These are phyloP conservation scores for Violaceomyces palustris DNA, from an alignment of 1,284 basidiomycete species.

Conservation along the genomic window DNA sequence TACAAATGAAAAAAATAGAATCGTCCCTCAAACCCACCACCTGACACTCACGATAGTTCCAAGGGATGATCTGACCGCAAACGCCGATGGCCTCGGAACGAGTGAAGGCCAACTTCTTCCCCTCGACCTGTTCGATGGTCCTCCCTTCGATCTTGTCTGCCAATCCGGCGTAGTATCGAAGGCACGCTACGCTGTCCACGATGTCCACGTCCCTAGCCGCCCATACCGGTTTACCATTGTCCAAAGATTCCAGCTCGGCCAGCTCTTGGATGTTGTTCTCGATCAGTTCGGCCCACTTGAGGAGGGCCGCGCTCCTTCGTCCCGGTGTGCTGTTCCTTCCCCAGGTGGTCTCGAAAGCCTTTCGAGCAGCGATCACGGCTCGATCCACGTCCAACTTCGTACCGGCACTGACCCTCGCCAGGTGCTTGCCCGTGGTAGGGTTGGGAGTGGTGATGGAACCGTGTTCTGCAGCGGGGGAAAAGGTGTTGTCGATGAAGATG, in stretches of 20 bases:
- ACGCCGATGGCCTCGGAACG: slow-evolving; percentile 89
- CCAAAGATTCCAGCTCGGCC: slow-evolving; percentile 56
- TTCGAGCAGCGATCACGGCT: slow-evolving; percentile 34
- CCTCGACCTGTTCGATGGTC: slow-evolving; percentile 69
- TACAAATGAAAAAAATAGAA: too few species aligned
- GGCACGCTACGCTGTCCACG: slow-evolving; percentile 60
- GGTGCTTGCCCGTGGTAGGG: slow-evolving; percentile 32
- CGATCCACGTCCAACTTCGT: slow-evolving; percentile 29
- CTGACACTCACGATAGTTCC: too few species aligned
- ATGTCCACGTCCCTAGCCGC: slow-evolving; percentile 67
- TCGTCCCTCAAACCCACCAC: too few species aligned
- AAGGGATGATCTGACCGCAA: slow-evolving; percentile 53
- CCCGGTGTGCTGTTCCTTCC: slow-evolving; percentile 17
- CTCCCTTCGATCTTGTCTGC: slow-evolving; percentile 80
- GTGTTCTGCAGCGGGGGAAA: slow-evolving; percentile 21
- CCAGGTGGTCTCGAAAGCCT: slow-evolving; percentile 33
- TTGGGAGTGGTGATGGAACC: slow-evolving; percentile 32
- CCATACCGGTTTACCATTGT: slow-evolving; percentile 72
- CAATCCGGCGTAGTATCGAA: slow-evolving; percentile 62
- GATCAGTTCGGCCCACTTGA: slow-evolving; percentile 69
- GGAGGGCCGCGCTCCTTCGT: slow-evolving; percentile 60
- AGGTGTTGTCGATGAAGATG: slow-evolving; percentile 41
- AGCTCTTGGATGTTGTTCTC: slow-evolving; percentile 67
- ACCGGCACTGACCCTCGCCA: slow-evolving; percentile 31
- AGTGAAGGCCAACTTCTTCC: slow-evolving; percentile 62